Percentiles rank a stretch among this genome's conserved stretches.
These are phyloP conservation scores for Creolimax fragrantissima DNA, from an alignment of 78 protist genomes.

Conservation along the genomic window DNA sequence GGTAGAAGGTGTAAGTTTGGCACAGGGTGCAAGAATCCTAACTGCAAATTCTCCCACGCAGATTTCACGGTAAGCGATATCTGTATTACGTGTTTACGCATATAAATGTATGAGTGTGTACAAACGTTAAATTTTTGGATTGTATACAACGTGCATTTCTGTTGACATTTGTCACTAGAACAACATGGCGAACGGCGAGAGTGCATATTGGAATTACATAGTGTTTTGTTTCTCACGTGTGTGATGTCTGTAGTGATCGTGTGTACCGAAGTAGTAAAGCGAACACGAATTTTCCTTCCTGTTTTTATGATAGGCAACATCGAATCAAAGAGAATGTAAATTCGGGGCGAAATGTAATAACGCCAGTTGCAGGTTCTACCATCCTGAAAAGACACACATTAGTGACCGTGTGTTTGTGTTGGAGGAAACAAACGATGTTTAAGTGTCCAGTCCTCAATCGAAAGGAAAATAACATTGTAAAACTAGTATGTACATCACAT, in stretches of 20 bases:
- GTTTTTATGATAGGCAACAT: too few relatives aligned
- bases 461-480: too few relatives aligned
- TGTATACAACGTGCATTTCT: not conserved
- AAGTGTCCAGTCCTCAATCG: too few relatives aligned
- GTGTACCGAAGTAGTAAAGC: not conserved
- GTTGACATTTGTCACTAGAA: not conserved
- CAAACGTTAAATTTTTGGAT: not conserved
- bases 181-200: not conserved
- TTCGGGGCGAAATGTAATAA: not conserved
- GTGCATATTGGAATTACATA: not conserved
- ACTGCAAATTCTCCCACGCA: too few relatives aligned
- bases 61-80: too few relatives aligned
- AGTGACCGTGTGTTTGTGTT: not conserved
- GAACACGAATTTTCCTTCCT: too few relatives aligned
- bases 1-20: too few relatives aligned
- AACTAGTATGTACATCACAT: too few relatives aligned
- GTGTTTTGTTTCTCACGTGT: too few relatives aligned
- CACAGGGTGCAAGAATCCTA: too few relatives aligned
- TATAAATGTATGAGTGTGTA: not conserved
- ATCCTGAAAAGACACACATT: not conserved
- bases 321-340: not conserved
- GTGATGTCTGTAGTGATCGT: not conserved
- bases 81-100: not conserved
- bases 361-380: not conserved
- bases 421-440: not conserved